Evolutionary conservation across 192 early-diverging fungal genomes (phyloP), one percentile per base, ranked within the genome.

Genomic region (Mortierella antarctica): DNA sequence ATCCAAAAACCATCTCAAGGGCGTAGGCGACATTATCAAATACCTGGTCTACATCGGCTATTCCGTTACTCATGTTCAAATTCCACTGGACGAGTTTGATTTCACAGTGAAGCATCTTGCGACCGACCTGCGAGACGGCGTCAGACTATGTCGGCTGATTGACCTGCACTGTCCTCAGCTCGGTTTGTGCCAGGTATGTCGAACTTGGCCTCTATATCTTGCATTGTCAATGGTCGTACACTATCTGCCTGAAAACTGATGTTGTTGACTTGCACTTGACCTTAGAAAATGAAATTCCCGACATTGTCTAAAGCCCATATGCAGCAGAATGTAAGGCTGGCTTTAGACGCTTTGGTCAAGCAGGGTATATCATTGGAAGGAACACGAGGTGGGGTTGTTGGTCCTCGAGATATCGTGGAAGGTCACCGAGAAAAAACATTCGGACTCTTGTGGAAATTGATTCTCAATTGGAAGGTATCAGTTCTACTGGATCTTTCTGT

Each of bases 341-440:
- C 74, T 0, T 61, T 83, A 13, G 68, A 47, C 18, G 70, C 74
- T 11, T n/a, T 78, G 14, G 74, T 51, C 5, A 54, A 44, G n/a
- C 68, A 77, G 6, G 74, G 74, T 0, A 64, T 83, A 15, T 59
- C 74, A 1, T 20, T 83, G 46, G 82, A 83, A n/a, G 82, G 74
- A 23, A 73, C 71, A 41, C 62, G 74, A 20, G 74, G 70, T 21
- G 73, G 74, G 20, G 44, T 69, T 17, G 75, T 83, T 15, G 56
- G 13, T 39, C 41, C 82, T 42, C 57, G 70, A 17, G 82, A 83
- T n/a, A 69, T 83, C 47, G 82, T 83, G 1, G 82, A 83, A 42
- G 82, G 82, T 12, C 73, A 83, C 15, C 74, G 82, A 13, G 82
- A 83, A 57, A 83, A 83, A 59, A 83, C 74, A 6, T 83, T 83